Conservation (phyloP, 1,284 basidiomycete genomes). For the Cystobasidium slooffiae region DNA sequence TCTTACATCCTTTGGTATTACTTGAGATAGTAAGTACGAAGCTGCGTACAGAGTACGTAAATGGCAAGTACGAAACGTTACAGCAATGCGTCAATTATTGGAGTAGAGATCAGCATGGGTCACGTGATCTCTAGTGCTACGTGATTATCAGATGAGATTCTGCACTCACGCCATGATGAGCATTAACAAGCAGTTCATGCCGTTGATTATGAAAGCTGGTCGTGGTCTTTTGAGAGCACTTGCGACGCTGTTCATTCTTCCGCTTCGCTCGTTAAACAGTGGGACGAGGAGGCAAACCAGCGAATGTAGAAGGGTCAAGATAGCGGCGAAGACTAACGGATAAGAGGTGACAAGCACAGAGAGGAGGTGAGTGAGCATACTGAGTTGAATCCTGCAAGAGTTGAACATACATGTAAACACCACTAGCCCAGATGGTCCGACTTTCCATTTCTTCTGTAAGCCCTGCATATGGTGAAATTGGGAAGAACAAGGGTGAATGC, state of each 20-base stretch:
- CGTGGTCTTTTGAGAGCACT: slow-evolving; percentile 27
- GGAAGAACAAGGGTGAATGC: not conserved
- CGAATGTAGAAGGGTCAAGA: slow-evolving; percentile 30
- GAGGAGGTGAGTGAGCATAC: not conserved
- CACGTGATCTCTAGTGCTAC: not conserved
- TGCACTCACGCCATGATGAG: slow-evolving; percentile 40
- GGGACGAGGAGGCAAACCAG: slow-evolving; percentile 27
- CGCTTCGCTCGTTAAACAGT: slow-evolving; percentile 30
- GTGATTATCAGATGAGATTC: not conserved
- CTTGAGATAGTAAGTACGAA: slow-evolving; percentile 42
- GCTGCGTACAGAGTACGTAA: too few relatives aligned
- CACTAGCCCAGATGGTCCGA: slow-evolving; percentile 28
- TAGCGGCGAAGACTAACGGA: slow-evolving; percentile 28
- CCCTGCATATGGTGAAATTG: slow-evolving; percentile 3
- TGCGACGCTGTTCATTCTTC: slow-evolving; percentile 35
- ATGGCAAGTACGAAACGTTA: not conserved
- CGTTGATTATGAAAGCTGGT: slow-evolving; percentile 35
- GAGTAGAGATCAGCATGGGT: not conserved
- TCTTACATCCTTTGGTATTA: slow-evolving; percentile 43
- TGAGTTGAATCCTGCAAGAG: not conserved
- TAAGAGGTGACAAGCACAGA: slow-evolving; percentile 6
- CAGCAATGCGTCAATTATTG: not conserved
- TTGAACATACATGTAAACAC: slow-evolving; percentile 28
- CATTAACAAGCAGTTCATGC: slow-evolving; percentile 18
- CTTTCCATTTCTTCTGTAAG: slow-evolving; percentile 32